phyloP scores from a whole-genome alignment of 2,329 filamentous ascomycete genomes.

The Colletotrichum godetiae region DNA sequence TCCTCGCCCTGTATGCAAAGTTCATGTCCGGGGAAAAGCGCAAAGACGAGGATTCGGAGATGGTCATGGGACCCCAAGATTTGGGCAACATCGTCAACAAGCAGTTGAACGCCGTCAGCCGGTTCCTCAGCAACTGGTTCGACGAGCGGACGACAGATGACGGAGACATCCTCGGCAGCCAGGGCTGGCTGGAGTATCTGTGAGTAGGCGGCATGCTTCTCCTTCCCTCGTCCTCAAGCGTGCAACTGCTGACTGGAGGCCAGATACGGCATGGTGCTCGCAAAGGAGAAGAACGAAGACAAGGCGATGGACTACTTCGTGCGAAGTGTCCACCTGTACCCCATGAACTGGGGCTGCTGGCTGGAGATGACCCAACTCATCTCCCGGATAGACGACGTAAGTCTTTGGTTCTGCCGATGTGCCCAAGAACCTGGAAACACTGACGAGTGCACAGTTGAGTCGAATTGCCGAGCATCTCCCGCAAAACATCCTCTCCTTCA shows the following conservation, averaged over 20 bases:
- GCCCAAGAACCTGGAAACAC: conserved; percentile 21
- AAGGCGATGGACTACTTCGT: conserved; percentile 89
- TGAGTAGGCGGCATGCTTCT: conserved; percentile 46
- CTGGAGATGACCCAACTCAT: conserved; percentile 88
- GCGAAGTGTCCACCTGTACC: conserved; percentile 86
- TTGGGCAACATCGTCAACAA: conserved; percentile 87
- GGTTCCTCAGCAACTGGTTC: conserved; percentile 86
- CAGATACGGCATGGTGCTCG: conserved; percentile 87
- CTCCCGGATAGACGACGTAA: conserved; percentile 82
- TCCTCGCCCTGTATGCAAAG: conserved; percentile 91
- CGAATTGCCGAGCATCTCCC: conserved; percentile 79
- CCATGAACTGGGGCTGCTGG: conserved; percentile 98
- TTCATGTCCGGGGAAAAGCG: conserved; percentile 95
- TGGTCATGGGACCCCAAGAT: conserved; percentile 95
- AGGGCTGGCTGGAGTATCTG: conserved; percentile 95
- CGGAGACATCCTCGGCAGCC: conserved; percentile 70
- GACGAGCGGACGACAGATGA: conserved; percentile 69
- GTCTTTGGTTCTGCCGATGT: conserved; percentile 44
- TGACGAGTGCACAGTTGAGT: conserved; percentile 69
- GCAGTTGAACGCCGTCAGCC: conserved; percentile 80
- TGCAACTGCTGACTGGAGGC: conserved; percentile 27
- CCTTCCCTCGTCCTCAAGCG: not conserved
- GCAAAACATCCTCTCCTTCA: conserved; percentile 90
- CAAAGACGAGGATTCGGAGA: conserved; percentile 96
- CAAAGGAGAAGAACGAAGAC: conserved; percentile 90